Conservation (phyloP, 108 stramenopile species). For the Conticribra guillardii region DNA sequence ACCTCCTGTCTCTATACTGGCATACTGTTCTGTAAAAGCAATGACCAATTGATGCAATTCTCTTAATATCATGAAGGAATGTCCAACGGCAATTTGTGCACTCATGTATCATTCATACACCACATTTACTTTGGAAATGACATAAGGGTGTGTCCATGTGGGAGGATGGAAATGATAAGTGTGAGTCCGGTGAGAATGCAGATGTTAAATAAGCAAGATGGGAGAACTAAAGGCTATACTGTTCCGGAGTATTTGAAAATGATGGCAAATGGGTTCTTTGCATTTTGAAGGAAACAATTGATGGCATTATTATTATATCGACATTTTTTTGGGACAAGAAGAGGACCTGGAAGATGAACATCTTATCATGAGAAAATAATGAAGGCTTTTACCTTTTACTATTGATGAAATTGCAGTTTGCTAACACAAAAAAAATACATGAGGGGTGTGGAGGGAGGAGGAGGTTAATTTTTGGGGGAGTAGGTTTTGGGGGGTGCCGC, state of each 20-base stretch:
- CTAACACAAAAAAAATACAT: no score
- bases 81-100: conserved; percentile 38
- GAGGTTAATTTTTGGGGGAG: no score
- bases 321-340: no score
- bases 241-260: conserved; percentile 33
- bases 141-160: conserved; percentile 56
- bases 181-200: conserved; percentile 26
- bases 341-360: no score
- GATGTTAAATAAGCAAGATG: conserved; percentile 55
- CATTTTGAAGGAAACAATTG: no score
- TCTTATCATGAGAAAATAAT: no score
- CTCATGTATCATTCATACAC: conserved; percentile 58
- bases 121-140: conserved; percentile 60
- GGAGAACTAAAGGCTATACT: conserved; percentile 51
- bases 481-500: no score
- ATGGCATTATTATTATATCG: no score
- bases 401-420: no score
- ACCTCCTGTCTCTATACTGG: conserved; percentile 6
- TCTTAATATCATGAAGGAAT: conserved; percentile 34
- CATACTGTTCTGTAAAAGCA: conserved; percentile 29
- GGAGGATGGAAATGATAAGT: conserved; percentile 29
- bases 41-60: conserved; percentile 57
- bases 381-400: no score
- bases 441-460: no score
- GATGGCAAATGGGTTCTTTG: conserved; percentile 20